Base-by-base conservation (phyloP, 2,329 filamentous ascomycete genomes). In the Xylaria sp. region DNA sequence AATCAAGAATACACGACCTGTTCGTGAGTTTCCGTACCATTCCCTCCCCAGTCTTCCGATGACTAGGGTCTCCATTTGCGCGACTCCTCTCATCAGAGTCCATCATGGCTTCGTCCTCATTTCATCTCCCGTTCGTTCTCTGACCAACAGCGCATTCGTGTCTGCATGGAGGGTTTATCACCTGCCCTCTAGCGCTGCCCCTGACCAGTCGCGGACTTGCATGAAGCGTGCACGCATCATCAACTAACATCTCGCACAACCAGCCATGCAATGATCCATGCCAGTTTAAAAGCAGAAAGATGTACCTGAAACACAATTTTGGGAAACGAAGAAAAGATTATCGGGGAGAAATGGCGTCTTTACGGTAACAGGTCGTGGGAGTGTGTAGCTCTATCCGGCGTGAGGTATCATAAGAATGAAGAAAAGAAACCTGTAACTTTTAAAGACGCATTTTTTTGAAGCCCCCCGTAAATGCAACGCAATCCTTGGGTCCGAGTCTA, bases 401-500 rank as follows among this genome's bases (percentile, higher is more conserved):
- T 63, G 68, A 76, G 74, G 74, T 77, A 77, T 77, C 74, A 76
- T 74, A 66, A 68, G 62, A 63, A 70, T 67, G 62, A 62, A 67
- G n/a, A n/a, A 69, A 68, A 66, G 50, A 59, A 67, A 62, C 64
- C 64, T 64, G 67, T 66, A 76, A 75, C 72, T 76, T 76, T 76
- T 76, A 65, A 69, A 61, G 67, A 75, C 72, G 74, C 71, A 68
- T 67, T 71, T 71, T 71, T 71, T 74, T 64, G 64, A 70, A 69
- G 65, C 69, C 69, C 68, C 70, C 69, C 70, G 69, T 71, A 75
- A 75, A 77, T 76, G 73, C 74, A 75, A 69, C 68, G 73, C 63
- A 73, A 71, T 64, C 69, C 63, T 57, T 53, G 61, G 54, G 72
- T 70, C 67, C 70, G 70, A 65, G 69, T 76, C 72, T 76, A 76